Base-by-base conservation (phyloP, 2,329 filamentous ascomycete species). In the Aureobasidium musti region DNA sequence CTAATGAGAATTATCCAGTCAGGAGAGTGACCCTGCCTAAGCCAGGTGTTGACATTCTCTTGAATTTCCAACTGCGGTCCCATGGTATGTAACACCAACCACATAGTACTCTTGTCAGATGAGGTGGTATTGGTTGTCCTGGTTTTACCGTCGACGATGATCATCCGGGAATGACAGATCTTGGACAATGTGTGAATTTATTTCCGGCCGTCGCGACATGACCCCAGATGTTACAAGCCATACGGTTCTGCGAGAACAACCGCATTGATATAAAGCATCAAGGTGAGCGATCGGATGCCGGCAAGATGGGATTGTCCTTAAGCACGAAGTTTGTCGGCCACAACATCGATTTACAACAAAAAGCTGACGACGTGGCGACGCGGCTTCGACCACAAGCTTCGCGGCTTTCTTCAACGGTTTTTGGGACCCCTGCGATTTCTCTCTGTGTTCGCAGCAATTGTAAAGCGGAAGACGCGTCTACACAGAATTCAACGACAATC, bases 361-460 rank as follows among this genome's bases (percentile, higher is more conserved):
- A 53, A 26, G 50, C 50, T 53, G 28, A 53, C 50, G 50, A 53
- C 50, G 30, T n/a, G 50, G 19, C 50, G 50, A 53, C 50, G 50
- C 30, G 50, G 50, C 50, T 21, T 21, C 19, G n/a, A 13, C 30
- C 14, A 53, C 19, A 53, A 53, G 10, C 19, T 35, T 28, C 30
- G 50, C 50, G 30, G 50, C 30, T 53, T 53, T 30, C 28, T 33
- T 35, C 50, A 53, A 53, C 50, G 28, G 35, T 57, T 54, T 54
- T 26, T 17, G 7, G 19, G 4, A 21, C 13, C 28, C 17, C 6
- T 39, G 7, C 35, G 26, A 39, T 26, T 17, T 28, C 28, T 23
- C 35, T 19, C 33, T 53, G 5, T 21, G 1, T 14, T 28, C 13
- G 35, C 35, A 39, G 13, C 13, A 17, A 5, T 4, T 39, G 35